A percentile compares a stretch with the other conserved stretches of the same genome.
Conservation (phyloP, 1,139 yeast species). For the Scheffersomyces lignicola region DNA sequence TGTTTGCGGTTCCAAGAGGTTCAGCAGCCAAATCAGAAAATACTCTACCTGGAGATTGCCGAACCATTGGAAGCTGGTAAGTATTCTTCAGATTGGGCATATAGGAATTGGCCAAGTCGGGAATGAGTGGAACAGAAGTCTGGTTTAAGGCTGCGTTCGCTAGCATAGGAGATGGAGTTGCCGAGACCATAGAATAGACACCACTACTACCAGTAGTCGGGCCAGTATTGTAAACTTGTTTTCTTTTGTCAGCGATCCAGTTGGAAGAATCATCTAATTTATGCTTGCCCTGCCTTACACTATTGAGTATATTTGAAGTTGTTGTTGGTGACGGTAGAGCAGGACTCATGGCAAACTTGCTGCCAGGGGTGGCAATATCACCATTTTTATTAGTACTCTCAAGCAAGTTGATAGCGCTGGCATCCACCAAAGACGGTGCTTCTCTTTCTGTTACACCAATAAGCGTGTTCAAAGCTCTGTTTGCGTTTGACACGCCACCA, state of each 20-base stretch:
- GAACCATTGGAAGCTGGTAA: background rate
- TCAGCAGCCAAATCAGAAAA: background rate
- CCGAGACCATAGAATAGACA: background rate
- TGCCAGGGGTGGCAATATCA: background rate
- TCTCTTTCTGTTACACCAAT: constrained; percentile 4
- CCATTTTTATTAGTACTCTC: background rate
- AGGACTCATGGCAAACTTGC: constrained; percentile 1
- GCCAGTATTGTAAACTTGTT: background rate
- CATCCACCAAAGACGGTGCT: background rate
- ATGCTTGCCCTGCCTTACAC: background rate
- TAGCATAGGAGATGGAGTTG: constrained; percentile 1
- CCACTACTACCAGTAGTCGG: background rate
- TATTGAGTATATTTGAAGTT: background rate
- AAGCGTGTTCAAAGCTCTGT: constrained; percentile 3
- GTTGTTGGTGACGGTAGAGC: constrained; percentile 3
- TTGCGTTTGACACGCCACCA: background rate
- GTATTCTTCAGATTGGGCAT: background rate
- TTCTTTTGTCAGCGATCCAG: constrained; percentile 2
- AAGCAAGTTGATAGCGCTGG: background rate
- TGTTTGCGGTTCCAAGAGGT: too few species aligned
- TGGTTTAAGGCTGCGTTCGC: background rate
- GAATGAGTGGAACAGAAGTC: background rate
- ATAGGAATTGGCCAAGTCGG: background rate
- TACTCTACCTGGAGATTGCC: constrained; percentile 1
- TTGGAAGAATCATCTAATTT: constrained; percentile 2